Conservation (phyloP, 2,329 filamentous ascomycete genomes). For the Diaporthe sp. region DNA sequence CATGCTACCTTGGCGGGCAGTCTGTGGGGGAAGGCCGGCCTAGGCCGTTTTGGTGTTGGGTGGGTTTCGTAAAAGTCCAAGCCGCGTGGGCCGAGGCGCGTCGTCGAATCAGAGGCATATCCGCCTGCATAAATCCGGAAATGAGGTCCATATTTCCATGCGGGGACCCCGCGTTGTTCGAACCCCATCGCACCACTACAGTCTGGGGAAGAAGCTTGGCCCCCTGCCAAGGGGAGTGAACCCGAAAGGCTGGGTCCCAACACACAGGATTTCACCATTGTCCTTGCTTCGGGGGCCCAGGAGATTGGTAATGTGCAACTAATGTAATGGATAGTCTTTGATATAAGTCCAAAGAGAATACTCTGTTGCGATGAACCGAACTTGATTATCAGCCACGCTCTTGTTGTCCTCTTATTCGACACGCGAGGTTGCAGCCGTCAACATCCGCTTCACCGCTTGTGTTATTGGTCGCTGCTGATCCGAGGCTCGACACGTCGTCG, state of each 20-base stretch:
- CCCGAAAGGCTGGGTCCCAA: slow-evolving; percentile 24
- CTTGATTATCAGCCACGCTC: background rate
- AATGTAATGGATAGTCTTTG: background rate
- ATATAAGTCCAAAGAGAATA: slow-evolving; percentile 26
- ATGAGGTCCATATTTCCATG: slow-evolving; percentile 21
- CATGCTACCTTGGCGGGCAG: slow-evolving; percentile 1
- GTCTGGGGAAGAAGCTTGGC: slow-evolving; percentile 32
- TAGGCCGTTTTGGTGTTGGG: slow-evolving; percentile 13
- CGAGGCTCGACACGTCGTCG: background rate
- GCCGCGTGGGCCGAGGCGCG: slow-evolving; percentile 3
- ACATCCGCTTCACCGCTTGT: background rate
- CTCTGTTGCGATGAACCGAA: background rate
- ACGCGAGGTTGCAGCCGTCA: background rate
- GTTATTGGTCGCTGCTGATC: background rate
- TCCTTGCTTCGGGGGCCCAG: background rate
- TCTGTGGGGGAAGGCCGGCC: background rate
- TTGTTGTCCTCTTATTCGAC: background rate
- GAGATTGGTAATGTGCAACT: slow-evolving; percentile 11
- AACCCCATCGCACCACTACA: slow-evolving; percentile 15
- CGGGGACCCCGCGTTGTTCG: slow-evolving; percentile 16
- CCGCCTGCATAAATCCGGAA: slow-evolving; percentile 23
- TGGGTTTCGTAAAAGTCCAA: slow-evolving; percentile 23
- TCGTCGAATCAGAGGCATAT: slow-evolving; percentile 24
- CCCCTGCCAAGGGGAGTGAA: slow-evolving; percentile 3
- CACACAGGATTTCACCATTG: background rate